phyloP scores from a whole-genome alignment of 1,284 basidiomycete genomes.

The Moesziomyces parantarcticus region DNA sequence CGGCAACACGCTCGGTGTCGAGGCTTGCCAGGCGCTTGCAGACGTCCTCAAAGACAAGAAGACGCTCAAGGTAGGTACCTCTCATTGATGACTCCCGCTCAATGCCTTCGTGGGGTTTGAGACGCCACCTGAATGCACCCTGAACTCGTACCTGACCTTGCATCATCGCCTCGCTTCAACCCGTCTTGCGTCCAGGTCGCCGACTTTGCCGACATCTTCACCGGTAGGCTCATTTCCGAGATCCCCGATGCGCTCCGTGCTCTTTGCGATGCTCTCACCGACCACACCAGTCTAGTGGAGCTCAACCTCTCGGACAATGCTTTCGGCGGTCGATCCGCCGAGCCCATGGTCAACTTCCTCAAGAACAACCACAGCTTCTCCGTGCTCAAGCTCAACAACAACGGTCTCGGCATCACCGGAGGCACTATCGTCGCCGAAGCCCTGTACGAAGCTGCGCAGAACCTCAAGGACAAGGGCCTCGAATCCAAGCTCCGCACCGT shows the following conservation, averaged over 20 bases:
- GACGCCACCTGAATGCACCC: too few relatives aligned
- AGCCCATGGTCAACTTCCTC: constrained; percentile 87
- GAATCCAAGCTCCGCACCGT: constrained; percentile 80
- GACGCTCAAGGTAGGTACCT: constrained; percentile 75
- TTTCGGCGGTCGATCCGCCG: constrained; percentile 93
- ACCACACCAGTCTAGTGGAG: constrained; percentile 83
- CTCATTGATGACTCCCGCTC: too few relatives aligned
- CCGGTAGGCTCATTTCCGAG: constrained; percentile 92
- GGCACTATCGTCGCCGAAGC: constrained; percentile 88
- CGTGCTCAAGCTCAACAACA: constrained; percentile 93
- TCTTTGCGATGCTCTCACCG: constrained; percentile 85
- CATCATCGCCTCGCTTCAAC: background rate
- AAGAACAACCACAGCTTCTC: constrained; percentile 73
- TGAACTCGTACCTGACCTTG: background rate
- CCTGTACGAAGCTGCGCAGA: constrained; percentile 79
- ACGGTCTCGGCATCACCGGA: constrained; percentile 92
- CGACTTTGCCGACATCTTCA: constrained; percentile 97
- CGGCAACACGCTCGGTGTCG: constrained; percentile 95
- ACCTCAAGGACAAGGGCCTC: constrained; percentile 77
- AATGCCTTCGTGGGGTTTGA: too few relatives aligned
- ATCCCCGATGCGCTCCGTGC: constrained; percentile 90
- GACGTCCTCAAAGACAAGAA: constrained; percentile 80
- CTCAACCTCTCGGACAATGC: constrained; percentile 95
- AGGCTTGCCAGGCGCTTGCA: constrained; percentile 86
- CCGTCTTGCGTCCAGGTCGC: constrained; percentile 79